A percentile compares a stretch with the other conserved stretches of the same genome.
These are phyloP conservation scores for Colletotrichum sp. DNA, from an alignment of 2,329 filamentous ascomycete genomes.

Conservation along the genomic window DNA sequence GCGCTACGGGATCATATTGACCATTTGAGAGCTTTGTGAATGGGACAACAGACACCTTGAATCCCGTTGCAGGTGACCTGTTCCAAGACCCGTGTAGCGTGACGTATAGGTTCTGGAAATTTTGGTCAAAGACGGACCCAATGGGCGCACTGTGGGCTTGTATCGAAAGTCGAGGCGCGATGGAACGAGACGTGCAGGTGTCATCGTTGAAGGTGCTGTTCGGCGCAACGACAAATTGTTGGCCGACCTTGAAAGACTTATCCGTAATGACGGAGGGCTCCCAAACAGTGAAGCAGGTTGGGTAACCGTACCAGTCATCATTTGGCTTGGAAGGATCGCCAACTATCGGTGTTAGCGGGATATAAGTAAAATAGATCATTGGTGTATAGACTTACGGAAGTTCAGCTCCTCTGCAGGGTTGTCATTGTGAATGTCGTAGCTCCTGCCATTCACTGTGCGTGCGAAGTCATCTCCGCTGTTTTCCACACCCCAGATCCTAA, in stretches of 20 bases:
- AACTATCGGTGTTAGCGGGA: slow-evolving; percentile 20
- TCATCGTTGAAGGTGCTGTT: slow-evolving; percentile 41
- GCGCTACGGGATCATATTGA: slow-evolving; percentile 34
- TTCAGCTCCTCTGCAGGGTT: slow-evolving; percentile 73
- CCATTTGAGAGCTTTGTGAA: slow-evolving; percentile 31
- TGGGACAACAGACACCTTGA: slow-evolving; percentile 41
- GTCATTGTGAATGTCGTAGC: slow-evolving; percentile 57
- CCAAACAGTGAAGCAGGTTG: slow-evolving; percentile 64
- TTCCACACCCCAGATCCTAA: slow-evolving; percentile 55
- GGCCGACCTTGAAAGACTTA: slow-evolving; percentile 34
- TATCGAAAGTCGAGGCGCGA: slow-evolving; percentile 55
- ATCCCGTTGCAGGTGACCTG: slow-evolving; percentile 39
- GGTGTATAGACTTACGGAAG: slow-evolving; percentile 45
- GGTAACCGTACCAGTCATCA: slow-evolving; percentile 60
- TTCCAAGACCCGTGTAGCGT: slow-evolving; percentile 67
- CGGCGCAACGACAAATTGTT: slow-evolving; percentile 41
- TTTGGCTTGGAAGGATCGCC: slow-evolving; percentile 32
- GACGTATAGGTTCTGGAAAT: slow-evolving; percentile 58
- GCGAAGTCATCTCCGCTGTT: slow-evolving; percentile 59
- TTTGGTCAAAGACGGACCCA: slow-evolving; percentile 63
- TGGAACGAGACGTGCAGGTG: slow-evolving; percentile 34
- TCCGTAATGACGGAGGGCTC: slow-evolving; percentile 39
- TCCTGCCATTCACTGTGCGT: slow-evolving; percentile 46
- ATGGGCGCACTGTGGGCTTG: slow-evolving; percentile 65
- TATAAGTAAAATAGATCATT: neutral